A percentile compares a stretch with the other conserved stretches of the same genome.
Evolutionary conservation across 805 yeast species (phyloP).

Genomic region (Yarrowia bubula): DNA sequence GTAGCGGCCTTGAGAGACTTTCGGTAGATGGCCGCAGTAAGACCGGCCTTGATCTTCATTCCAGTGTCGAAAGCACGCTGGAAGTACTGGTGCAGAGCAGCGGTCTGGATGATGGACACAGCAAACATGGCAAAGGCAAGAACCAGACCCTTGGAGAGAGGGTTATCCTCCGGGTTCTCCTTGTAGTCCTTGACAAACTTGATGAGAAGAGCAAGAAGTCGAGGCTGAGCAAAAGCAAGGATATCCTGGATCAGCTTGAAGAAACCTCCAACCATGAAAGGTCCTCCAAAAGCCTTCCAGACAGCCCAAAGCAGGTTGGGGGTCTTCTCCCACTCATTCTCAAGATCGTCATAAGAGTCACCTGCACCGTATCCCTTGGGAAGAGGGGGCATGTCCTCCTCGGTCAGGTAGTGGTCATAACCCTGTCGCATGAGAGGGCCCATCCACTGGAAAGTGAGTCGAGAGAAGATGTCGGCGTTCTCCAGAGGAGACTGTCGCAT

Average conservation of each 20-base stretch:
- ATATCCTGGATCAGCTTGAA: slow-evolving; percentile 74
- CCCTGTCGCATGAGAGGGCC: slow-evolving; percentile 78
- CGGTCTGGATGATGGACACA: slow-evolving; percentile 59
- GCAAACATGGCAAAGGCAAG: slow-evolving; percentile 64
- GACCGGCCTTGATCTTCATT: slow-evolving; percentile 58
- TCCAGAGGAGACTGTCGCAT: slow-evolving; percentile 47
- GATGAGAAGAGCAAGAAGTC: slow-evolving; percentile 66
- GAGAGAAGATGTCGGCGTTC: slow-evolving; percentile 67
- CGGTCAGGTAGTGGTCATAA: slow-evolving; percentile 51
- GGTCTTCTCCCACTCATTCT: slow-evolving; percentile 55
- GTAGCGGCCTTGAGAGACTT: slow-evolving; percentile 62
- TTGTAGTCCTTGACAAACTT: slow-evolving; percentile 53
- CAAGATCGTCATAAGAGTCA: slow-evolving; percentile 50
- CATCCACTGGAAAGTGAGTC: slow-evolving; percentile 89
- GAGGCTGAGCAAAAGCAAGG: slow-evolving; percentile 88
- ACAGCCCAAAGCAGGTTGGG: slow-evolving; percentile 60
- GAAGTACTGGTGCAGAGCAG: slow-evolving; percentile 65
- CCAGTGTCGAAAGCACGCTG: slow-evolving; percentile 54
- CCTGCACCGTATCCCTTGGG: slow-evolving; percentile 68
- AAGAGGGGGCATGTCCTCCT: slow-evolving; percentile 71
- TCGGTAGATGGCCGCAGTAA: slow-evolving; percentile 64
- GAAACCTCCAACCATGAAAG: slow-evolving; percentile 66
- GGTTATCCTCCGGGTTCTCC: slow-evolving; percentile 33
- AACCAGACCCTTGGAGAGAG: slow-evolving; percentile 56
- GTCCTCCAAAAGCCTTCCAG: slow-evolving; percentile 67